Evolutionary conservation across 331 rosid species (phyloP), one percentile per base, ranked within the genome.

Genomic region (Malus hybrid): DNA sequence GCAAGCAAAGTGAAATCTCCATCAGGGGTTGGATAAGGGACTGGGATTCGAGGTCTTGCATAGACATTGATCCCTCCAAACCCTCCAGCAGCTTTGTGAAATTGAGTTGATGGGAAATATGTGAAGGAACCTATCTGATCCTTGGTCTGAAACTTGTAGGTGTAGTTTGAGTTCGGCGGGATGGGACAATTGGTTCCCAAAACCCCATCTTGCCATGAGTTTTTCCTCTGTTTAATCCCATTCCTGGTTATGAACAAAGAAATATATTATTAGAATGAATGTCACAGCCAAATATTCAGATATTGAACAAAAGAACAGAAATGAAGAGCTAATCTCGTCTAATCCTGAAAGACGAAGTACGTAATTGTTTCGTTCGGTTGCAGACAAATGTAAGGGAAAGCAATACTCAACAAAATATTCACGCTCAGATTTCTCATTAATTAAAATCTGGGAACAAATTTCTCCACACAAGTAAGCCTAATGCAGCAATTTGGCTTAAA

Each of bases 161-260:
- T 92, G 81, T 82, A 95, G 76, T 95, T 95, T 72, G 96, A 81
- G 91, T 90, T 95, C 34, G 97, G 88, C 61, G 93, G 96, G 73
- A 95, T 87, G 65, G 99, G 90, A 71, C 99, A 95, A 66, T 95
- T 95, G 57, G 97, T 95, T 79, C 99, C 99, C 78, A 88, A 74
- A 24, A 95, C 97, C 61, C 99, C 99, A 76, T 95, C 99, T 87
- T 95, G 99, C 99, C 99, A 95, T 65, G 99, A 95, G 83, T 95
- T 95, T 73, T 95, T 92, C 87, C 97, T 90, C 83, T 95, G 99
- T 34, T 95, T 95, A 65, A 95, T 89, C 13, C 97, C 99, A 44
- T 95, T 92, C 99, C 99, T 95, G 68, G 34, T 73, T 80, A 11
- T 8, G 42, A 16, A 65, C 5, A 48, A 70, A 75, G 64, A 33